Evolutionary conservation across 441 rosid genomes (phyloP), one percentile per base, ranked within the genome.

Genomic region (Corymbia calophylla): DNA sequence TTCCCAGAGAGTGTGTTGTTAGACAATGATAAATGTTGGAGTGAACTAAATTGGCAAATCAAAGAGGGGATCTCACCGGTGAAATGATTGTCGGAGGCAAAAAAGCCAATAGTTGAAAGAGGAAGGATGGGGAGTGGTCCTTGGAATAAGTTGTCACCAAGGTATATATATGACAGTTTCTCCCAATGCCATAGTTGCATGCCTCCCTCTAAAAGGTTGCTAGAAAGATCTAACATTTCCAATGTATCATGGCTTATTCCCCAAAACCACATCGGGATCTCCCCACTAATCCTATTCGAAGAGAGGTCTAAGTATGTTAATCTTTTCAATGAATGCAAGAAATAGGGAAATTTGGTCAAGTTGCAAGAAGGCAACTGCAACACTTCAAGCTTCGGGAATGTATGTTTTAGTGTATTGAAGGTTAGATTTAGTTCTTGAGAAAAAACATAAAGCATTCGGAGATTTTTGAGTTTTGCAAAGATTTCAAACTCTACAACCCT

Each of bases 21-120:
- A 70, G 4, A 62, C n/a, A 62, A 62, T 0, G 0, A 0, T 11
- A 62, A 29, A 0, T 12, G 8, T 62, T 0, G 7, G 32, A 62
- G 0, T n/a, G 68, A 62, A 62, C 68, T 66, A 17, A 19, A 66
- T 9, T 17, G 77, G 0, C 77, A 66, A 31, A 66, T 66, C 44
- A 17, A 31, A 1, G 77, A 66, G 44, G 77, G 77, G 23, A 66
- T 17, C 44, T 66, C 44, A 8, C 77, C 13, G 9, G 44, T 17
- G 23, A 64, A 64, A 64, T 9, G 9, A n/a, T 64, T 64, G 19
- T 64, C 0, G 0, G 5, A 7, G 39, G 73, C 73, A 3, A 2
- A 0, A 64, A 64, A 64, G 21, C 0, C 8, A n/a, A 16, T 0
- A 64, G 35, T 64, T 0, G 73, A 64, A 64, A 35, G 18, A 15